A percentile compares a stretch with the other conserved stretches of the same genome.
phyloP scores from a whole-genome alignment of 2,329 filamentous ascomycete species.

The Cercospora brassicicola region DNA sequence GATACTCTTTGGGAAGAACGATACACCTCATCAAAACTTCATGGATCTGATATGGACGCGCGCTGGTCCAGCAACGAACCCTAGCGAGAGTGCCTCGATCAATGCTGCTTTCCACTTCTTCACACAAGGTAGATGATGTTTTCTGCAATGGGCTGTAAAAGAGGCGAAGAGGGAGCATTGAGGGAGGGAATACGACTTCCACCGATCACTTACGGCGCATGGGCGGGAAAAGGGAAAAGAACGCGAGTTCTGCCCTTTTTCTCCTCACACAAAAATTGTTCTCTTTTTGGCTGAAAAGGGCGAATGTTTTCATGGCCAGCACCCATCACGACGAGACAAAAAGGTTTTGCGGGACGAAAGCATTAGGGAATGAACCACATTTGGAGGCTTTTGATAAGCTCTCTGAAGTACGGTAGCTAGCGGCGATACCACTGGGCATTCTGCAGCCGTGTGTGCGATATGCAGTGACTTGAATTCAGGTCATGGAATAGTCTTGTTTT shows the following conservation, averaged over 20 bases:
- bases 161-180: constrained; percentile 1
- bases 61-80: constrained; percentile 14
- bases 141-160: constrained; percentile 12
- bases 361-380: neutral
- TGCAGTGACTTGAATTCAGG: constrained; percentile 12
- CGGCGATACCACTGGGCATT: neutral
- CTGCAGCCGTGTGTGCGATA: constrained; percentile 10
- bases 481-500: neutral
- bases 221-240: neutral
- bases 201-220: constrained; percentile 3
- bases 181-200: neutral
- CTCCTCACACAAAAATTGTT: constrained; percentile 1
- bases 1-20: constrained; percentile 17
- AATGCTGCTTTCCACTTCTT: constrained; percentile 11
- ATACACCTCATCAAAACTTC: constrained; percentile 13
- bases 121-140: constrained; percentile 25
- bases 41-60: constrained; percentile 15
- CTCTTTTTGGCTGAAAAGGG: neutral
- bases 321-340: constrained; percentile 1
- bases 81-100: constrained; percentile 14
- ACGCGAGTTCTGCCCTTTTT: constrained; percentile 6
- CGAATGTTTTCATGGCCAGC: neutral
- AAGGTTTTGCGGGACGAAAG: constrained; percentile 1
- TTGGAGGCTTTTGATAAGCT: constrained; percentile 12
- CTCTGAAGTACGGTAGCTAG: constrained; percentile 6